phyloP scores from a whole-genome alignment of 1,284 basidiomycete species.

The Ganoderma lucidum region DNA sequence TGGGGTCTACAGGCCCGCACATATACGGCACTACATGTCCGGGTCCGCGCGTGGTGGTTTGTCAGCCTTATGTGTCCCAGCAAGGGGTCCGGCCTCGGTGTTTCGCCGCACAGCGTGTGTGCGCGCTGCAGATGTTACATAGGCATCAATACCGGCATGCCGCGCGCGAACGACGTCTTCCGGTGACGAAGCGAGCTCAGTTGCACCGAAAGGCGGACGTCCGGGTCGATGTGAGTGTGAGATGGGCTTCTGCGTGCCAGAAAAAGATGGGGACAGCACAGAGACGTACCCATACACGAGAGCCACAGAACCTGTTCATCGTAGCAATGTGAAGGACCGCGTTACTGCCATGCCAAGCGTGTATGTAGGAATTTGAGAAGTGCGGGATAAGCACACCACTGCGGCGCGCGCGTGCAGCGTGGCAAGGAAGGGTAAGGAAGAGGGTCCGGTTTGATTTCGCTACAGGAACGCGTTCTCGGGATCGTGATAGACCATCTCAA shows the following conservation, averaged over 20 bases:
- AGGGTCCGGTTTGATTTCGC: too few species aligned
- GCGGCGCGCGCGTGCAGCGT: neutral
- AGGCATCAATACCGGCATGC: neutral
- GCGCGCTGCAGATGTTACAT: neutral
- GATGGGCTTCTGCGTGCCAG: neutral
- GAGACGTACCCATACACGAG: neutral
- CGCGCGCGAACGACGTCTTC: neutral
- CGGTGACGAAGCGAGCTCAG: neutral
- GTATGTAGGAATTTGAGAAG: neutral
- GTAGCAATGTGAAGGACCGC: too few species aligned
- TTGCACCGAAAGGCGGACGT: neutral
- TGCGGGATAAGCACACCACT: neutral
- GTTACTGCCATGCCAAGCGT: too few species aligned
- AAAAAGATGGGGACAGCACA: neutral
- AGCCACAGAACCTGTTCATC: too few species aligned
- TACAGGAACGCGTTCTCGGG: too few species aligned
- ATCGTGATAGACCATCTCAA: too few species aligned
- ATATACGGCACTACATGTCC: neutral
- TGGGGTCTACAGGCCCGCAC: neutral
- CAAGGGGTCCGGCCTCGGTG: neutral
- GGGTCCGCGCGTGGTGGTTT: neutral
- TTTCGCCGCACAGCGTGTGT: neutral
- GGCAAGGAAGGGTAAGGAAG: neutral
- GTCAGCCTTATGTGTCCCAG: neutral
- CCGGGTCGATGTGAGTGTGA: neutral